Base-by-base conservation (phyloP, 345 rosid species). In the Laguncularia racemosa region DNA sequence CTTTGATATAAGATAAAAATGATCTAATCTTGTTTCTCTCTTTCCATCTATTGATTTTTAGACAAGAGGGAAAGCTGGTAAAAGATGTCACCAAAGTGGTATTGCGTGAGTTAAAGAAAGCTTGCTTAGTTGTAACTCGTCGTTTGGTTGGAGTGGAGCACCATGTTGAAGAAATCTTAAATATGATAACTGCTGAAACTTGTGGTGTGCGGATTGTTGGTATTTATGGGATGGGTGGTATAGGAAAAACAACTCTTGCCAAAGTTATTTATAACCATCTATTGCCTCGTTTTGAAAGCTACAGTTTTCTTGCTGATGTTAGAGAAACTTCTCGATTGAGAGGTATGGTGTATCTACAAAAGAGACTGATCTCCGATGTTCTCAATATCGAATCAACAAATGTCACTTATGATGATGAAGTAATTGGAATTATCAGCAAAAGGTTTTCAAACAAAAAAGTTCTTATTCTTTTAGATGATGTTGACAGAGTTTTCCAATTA, bases 131-230 rank as follows among this genome's bases (percentile, higher is more conserved):
- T 16, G 59, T 50, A 10, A 49, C 33, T 0, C 16, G 43, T 16
- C 46, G 15, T 2, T 46, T 64, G 8, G 50, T 64, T 4, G 67
- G 67, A 43, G 45, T 64, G 14, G 56, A 64, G 1, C 18, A 64
- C 44, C 60, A 28, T 4, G 50, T 57, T 2, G 40, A 14, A n/a
- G 21, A 49, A 13, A 11, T 44, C n/a, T 1, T 55, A 44, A 17
- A 2, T 13, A 21, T 1, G 21, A 14, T 64, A 1, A 26, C 5
- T 2, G 0, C n/a, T 8, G 16, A 55, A 2, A 8, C 48, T 12
- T 12, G 8, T 4, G 61, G 47, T 6, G n/a, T 16, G 0, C 3
- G 8, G 0, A 3, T 13, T 20, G 17, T 63, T 6, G 49, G 20
- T 16, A 50, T 43, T 0, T 33, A 20, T 10, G 67, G 56, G 20